phyloP scores from a whole-genome alignment of 169 alveolate genomes.

The Eimeria acervulina region DNA sequence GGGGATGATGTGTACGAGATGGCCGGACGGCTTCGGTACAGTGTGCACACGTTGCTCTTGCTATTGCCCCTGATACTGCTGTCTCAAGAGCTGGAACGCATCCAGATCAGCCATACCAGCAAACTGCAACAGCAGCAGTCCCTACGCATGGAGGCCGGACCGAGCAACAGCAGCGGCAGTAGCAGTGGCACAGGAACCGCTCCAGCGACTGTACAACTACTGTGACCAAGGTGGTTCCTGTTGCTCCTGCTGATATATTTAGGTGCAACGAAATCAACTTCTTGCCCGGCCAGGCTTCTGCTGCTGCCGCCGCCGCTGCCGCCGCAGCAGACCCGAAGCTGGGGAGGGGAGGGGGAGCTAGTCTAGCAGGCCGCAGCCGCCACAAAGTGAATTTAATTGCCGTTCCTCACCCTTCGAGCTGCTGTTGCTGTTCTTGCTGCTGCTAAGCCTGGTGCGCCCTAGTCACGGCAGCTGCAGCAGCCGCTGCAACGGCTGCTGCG shows the following conservation, averaged over 20 bases:
- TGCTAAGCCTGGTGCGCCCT: conserved; percentile 68
- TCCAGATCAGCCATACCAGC: not conserved
- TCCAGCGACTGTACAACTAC: conserved; percentile 45
- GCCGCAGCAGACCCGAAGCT: conserved; percentile 71
- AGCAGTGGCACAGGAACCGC: conserved; percentile 37
- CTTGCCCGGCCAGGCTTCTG: conserved; percentile 16
- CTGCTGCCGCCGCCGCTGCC: conserved; percentile 82
- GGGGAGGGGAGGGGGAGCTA: conserved; percentile 60
- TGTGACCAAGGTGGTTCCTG: not conserved
- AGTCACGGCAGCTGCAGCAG: conserved; percentile 69
- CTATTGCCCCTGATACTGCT: conserved; percentile 52
- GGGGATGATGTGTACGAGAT: not conserved
- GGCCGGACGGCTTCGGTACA: not conserved
- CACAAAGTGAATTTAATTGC: conserved; percentile 10
- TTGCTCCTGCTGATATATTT: conserved; percentile 18
- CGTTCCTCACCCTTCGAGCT: conserved; percentile 45
- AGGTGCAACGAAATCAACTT: not conserved
- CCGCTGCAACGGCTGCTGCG: conserved; percentile 68
- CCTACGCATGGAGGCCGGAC: conserved; percentile 34
- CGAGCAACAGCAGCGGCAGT: conserved; percentile 41
- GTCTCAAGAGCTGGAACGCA: not conserved
- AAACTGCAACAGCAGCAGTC: conserved; percentile 26
- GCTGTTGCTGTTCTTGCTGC: conserved; percentile 74
- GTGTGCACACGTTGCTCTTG: conserved; percentile 24
- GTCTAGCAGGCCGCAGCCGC: conserved; percentile 66